Conservation (phyloP, 805 yeast species). For the Sugiyamaella americana region DNA sequence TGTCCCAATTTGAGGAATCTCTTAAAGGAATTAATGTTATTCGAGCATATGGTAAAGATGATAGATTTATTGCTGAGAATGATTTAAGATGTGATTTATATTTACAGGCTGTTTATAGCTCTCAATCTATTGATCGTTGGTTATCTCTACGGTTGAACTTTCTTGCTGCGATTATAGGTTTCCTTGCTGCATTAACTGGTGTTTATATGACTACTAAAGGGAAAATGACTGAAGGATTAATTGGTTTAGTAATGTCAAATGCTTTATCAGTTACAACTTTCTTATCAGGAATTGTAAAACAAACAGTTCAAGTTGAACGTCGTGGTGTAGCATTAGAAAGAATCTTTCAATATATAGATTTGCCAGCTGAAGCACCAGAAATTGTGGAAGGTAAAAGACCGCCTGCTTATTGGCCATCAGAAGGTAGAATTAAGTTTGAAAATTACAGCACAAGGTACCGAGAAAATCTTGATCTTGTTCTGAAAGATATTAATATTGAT, state of each 20-base stretch:
- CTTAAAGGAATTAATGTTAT: slow-evolving; percentile 69
- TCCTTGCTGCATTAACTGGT: slow-evolving; percentile 59
- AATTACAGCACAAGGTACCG: slow-evolving; percentile 64
- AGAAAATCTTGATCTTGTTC: slow-evolving; percentile 61
- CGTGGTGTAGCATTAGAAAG: slow-evolving; percentile 82
- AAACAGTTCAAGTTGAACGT: slow-evolving; percentile 88
- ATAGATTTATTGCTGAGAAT: slow-evolving; percentile 50
- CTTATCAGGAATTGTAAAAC: slow-evolving; percentile 82
- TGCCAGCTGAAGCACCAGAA: slow-evolving; percentile 58
- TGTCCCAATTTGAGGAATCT: slow-evolving; percentile 75
- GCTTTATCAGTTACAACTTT: slow-evolving; percentile 79
- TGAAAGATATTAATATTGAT: slow-evolving; percentile 54
- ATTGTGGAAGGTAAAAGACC: slow-evolving; percentile 58
- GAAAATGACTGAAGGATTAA: slow-evolving; percentile 75
- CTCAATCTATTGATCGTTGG: slow-evolving; percentile 84
- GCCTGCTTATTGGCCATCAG: slow-evolving; percentile 57
- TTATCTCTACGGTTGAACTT: slow-evolving; percentile 81
- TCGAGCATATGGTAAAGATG: slow-evolving; percentile 59
- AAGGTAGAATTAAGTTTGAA: slow-evolving; percentile 57
- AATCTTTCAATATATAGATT: slow-evolving; percentile 24
- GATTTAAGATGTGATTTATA: slow-evolving; percentile 50
- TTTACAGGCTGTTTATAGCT: slow-evolving; percentile 75
- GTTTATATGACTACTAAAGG: slow-evolving; percentile 40
- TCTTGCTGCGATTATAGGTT: slow-evolving; percentile 41
- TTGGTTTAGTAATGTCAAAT: slow-evolving; percentile 81